Percentiles rank a stretch among this genome's conserved stretches.
These are phyloP conservation scores for Aechmea fasciata DNA, from an alignment of 176 grass and related monocot genomes.

Conservation along the genomic window DNA sequence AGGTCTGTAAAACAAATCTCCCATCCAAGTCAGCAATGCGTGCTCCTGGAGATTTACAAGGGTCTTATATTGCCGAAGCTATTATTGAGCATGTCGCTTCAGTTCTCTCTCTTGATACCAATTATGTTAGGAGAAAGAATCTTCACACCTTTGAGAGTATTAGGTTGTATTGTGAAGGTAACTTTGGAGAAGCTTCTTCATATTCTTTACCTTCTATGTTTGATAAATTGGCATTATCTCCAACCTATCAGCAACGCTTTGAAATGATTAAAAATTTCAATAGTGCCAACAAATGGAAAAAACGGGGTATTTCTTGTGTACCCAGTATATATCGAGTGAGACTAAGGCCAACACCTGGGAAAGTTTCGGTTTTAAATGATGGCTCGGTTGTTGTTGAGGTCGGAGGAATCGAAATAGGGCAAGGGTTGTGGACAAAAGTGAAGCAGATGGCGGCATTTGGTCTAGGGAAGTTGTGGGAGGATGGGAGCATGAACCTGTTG, in stretches of 20 bases:
- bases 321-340: constrained; percentile 41
- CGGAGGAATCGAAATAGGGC: constrained; percentile 71
- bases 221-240: constrained; percentile 53
- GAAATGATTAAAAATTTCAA: constrained; percentile 41
- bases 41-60: constrained; percentile 60
- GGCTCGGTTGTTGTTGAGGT: constrained; percentile 81
- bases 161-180: constrained; percentile 26
- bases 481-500: constrained; percentile 36
- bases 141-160: constrained; percentile 63
- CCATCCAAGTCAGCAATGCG: constrained; percentile 57
- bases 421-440: constrained; percentile 83
- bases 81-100: constrained; percentile 77
- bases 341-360: constrained; percentile 38
- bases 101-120: constrained; percentile 35
- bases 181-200: constrained; percentile 32
- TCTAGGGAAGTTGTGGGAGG: constrained; percentile 39
- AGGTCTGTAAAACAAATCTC: constrained; percentile 72
- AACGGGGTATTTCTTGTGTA: constrained; percentile 78
- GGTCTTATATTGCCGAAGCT: constrained; percentile 80
- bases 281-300: constrained; percentile 52
- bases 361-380: constrained; percentile 76
- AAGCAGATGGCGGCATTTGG: constrained; percentile 70
- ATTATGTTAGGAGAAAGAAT: constrained; percentile 54
- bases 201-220: constrained; percentile 65
- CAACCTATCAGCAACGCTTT: constrained; percentile 33